A percentile compares a stretch with the other conserved stretches of the same genome.
Conservation (phyloP, 2,329 filamentous ascomycete genomes). For the Sporothrix luriei region DNA sequence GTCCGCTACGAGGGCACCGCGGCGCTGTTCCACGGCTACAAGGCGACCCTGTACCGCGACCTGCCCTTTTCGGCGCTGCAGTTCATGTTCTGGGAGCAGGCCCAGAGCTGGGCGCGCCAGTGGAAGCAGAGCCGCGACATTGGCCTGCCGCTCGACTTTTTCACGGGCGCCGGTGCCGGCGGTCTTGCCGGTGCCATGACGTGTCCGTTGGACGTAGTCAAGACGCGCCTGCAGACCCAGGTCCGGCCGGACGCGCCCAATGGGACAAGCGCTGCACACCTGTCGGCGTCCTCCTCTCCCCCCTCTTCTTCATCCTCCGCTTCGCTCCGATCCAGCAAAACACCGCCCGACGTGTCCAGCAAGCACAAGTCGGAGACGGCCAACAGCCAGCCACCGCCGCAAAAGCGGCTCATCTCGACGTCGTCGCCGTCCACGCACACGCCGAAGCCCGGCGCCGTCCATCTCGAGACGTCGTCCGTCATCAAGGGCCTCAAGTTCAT, state of each 20-base stretch:
- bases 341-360: slow-evolving; percentile 26
- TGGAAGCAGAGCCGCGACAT: slow-evolving; percentile 83
- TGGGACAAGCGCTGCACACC: slow-evolving; percentile 5
- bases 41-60: slow-evolving; percentile 91
- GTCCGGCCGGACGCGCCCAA: slow-evolving; percentile 52
- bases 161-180: slow-evolving; percentile 87
- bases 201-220: slow-evolving; percentile 95
- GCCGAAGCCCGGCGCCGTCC: slow-evolving; percentile 73
- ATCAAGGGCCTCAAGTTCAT: slow-evolving; percentile 81
- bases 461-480: slow-evolving; percentile 87
- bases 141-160: slow-evolving; percentile 78
- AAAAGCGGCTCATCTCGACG: slow-evolving; percentile 80
- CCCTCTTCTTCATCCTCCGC: slow-evolving; percentile 22
- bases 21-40: slow-evolving; percentile 95
- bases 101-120: slow-evolving; percentile 75
- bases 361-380: slow-evolving; percentile 36
- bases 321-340: slow-evolving; percentile 29
- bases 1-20: slow-evolving; percentile 76
- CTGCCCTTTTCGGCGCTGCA: slow-evolving; percentile 94
- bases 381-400: slow-evolving; percentile 41
- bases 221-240: slow-evolving; percentile 94
- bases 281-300: not conserved
- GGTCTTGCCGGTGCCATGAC: slow-evolving; percentile 93
- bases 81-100: slow-evolving; percentile 98
- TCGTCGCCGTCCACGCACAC: slow-evolving; percentile 85